phyloP scores from a whole-genome alignment of 164 flowering plant species.

The Kalanchoe fedtschenkoi region DNA sequence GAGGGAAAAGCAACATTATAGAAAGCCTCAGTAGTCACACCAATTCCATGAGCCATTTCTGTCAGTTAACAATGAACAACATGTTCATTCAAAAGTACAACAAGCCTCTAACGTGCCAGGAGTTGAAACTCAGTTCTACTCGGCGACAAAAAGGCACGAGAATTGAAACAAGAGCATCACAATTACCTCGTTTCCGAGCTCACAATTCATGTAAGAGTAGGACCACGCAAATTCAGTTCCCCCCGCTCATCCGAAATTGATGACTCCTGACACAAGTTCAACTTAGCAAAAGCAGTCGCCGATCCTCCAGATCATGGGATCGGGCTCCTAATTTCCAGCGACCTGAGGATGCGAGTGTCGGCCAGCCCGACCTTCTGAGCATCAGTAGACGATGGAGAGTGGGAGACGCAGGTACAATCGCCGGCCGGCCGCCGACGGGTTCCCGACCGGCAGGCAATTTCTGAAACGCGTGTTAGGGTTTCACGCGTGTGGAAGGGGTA shows the following conservation, averaged over 20 bases:
- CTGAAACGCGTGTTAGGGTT: conserved; percentile 17
- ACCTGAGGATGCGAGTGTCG: conserved; percentile 11
- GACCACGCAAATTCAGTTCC: conserved; percentile 1
- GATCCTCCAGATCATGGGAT: neutral
- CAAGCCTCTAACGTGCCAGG: too few species aligned
- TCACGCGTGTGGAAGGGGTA: conserved; percentile 26
- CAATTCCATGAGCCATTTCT: too few species aligned
- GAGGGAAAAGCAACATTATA: too few species aligned
- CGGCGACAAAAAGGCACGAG: neutral
- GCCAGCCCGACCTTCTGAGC: neutral
- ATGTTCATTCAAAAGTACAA: neutral
- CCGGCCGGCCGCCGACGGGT: conserved; percentile 14
- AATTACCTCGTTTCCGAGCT: neutral
- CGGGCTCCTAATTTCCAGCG: conserved; percentile 7
- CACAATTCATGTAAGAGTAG: neutral
- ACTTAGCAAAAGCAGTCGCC: neutral
- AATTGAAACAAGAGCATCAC: neutral
- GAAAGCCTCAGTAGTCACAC: too few species aligned
- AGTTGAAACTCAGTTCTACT: neutral
- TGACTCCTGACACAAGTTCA: neutral
- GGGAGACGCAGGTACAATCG: too few species aligned
- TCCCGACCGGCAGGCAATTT: conserved; percentile 12
- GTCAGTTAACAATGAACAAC: neutral
- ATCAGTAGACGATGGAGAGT: neutral
- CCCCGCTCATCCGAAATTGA: neutral